A percentile compares a stretch with the other conserved stretches of the same genome.
phyloP scores from a whole-genome alignment of 805 yeast species.

The Cyberlindnera saturnus region DNA sequence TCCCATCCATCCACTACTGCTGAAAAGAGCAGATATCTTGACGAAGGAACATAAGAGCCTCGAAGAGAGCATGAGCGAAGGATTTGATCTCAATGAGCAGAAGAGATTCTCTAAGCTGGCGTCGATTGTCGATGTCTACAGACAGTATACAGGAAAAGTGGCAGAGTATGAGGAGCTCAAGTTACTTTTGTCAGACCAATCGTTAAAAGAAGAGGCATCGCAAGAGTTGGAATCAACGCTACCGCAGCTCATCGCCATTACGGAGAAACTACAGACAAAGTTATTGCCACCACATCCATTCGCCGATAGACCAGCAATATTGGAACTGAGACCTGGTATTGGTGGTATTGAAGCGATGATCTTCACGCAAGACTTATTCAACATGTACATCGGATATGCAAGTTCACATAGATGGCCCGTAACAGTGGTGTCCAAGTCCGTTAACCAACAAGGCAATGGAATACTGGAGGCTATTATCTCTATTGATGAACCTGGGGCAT shows the following conservation, averaged over 20 bases:
- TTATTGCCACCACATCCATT: slow-evolving; percentile 75
- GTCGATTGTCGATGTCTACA: slow-evolving; percentile 35
- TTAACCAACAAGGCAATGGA: slow-evolving; percentile 58
- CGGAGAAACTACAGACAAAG: slow-evolving; percentile 43
- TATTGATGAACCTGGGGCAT: slow-evolving; percentile 73
- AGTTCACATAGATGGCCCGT: slow-evolving; percentile 60
- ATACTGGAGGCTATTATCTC: slow-evolving; percentile 69
- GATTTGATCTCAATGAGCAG: slow-evolving; percentile 44
- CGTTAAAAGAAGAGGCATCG: slow-evolving; percentile 53
- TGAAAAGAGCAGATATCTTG: slow-evolving; percentile 40
- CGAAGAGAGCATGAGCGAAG: slow-evolving; percentile 36
- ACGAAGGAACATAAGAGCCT: slow-evolving; percentile 34
- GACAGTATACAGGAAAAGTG: slow-evolving; percentile 30
- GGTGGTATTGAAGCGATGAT: slow-evolving; percentile 94
- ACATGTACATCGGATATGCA: slow-evolving; percentile 77
- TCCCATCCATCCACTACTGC: slow-evolving; percentile 44
- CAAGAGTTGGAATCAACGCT: slow-evolving; percentile 44
- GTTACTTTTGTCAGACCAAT: slow-evolving; percentile 39
- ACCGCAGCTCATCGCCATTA: slow-evolving; percentile 39
- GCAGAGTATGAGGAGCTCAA: slow-evolving; percentile 33
- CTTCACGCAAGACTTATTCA: slow-evolving; percentile 72
- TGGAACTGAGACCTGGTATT: slow-evolving; percentile 91
- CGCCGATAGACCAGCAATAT: slow-evolving; percentile 66
- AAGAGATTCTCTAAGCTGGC: slow-evolving; percentile 42
- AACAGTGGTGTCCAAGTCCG: slow-evolving; percentile 50